Base-by-base conservation (phyloP, 1,139 yeast genomes). In the Suhomyces atakaporum region DNA sequence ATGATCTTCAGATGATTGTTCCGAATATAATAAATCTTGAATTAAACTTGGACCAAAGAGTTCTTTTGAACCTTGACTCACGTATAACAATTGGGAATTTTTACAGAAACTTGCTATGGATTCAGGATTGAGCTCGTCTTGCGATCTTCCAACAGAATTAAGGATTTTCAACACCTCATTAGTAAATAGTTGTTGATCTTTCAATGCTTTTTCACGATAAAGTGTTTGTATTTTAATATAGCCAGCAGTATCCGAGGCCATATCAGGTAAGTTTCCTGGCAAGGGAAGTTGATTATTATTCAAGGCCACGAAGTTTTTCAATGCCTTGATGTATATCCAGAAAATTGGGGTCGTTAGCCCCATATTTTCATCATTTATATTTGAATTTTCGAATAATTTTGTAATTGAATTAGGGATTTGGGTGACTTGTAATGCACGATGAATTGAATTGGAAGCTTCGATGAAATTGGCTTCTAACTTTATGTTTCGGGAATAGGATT, bases 221-320 rank as follows among this genome's bases (percentile, higher is more conserved):
- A 87, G 50, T 1, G 55, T 56, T 52, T 82, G 85, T 35, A 92
- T 59, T 5, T 52, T 56, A 7, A 83, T 68, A 54, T 84, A 92
- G 36, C 71, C 71, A 10, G 61, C 61, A 0, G 96, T 82, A 46
- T 81, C 81, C 0, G 96, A 77, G 22, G 86, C 84, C 97, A 92
- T 90, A 57, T 90, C 97, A 0, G 96, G 96, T 9, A 90, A 55
- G 1, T 68, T 73, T 0, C 96, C 96, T 3, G 84, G 71, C 3
- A 88, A 63, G 0, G 97, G 97, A 16, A 85, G 60, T 14, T 58
- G 53, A 3, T 65, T 60, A n/a, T 65, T 59, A 40, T 67, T 60
- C 4, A 50, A 43, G 0, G 36, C 42, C 5, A 81, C 67, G 54
- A 79, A 90, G 4, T 49, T 46, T 23, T 71, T 62, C 33, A 90